These are phyloP conservation scores for Amanita brunnescens DNA, from an alignment of 768 basidiomycete species.

Conservation along the genomic window DNA sequence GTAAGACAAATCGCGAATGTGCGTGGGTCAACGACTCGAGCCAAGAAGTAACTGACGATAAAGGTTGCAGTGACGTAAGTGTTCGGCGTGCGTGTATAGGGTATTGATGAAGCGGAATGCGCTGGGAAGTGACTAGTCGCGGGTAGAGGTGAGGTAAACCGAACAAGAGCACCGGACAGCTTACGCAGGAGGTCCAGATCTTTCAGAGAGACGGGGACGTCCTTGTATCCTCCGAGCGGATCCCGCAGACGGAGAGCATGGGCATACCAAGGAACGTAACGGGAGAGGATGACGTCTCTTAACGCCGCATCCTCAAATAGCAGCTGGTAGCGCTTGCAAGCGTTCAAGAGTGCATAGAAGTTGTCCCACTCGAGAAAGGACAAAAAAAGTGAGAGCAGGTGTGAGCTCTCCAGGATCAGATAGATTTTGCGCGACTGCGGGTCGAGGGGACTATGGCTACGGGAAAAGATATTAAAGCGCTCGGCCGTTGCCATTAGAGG, in stretches of 20 bases:
- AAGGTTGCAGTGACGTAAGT: conserved; percentile 31
- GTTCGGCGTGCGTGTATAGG: conserved; percentile 55
- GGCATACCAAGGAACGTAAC: conserved; percentile 53
- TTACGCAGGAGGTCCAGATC: conserved; percentile 61
- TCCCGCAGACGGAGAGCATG: conserved; percentile 34
- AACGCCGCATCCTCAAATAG: conserved; percentile 22
- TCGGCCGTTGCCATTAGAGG: too few relatives aligned
- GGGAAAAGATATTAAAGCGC: too few relatives aligned
- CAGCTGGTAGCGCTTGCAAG: conserved; percentile 23
- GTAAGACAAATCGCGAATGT: conserved; percentile 68
- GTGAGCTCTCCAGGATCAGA: conserved; percentile 12
- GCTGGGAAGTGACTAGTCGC: conserved; percentile 52
- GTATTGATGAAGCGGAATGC: conserved; percentile 57
- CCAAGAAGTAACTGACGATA: conserved; percentile 24
- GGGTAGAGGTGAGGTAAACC: conserved; percentile 9
- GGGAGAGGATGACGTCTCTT: conserved; percentile 32
- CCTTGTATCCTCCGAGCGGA: conserved; percentile 25
- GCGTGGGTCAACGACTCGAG: conserved; percentile 46
- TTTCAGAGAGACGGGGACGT: conserved; percentile 43
- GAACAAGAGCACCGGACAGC: conserved; percentile 16
- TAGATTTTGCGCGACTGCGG: conserved; percentile 4
- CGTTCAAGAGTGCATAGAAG: conserved; percentile 28
- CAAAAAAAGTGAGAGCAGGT: conserved; percentile 14
- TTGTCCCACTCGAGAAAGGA: conserved; percentile 30
- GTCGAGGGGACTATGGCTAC: too few relatives aligned